Conservation (phyloP, 139 green algal genomes). For the Volvox africanus region DNA sequence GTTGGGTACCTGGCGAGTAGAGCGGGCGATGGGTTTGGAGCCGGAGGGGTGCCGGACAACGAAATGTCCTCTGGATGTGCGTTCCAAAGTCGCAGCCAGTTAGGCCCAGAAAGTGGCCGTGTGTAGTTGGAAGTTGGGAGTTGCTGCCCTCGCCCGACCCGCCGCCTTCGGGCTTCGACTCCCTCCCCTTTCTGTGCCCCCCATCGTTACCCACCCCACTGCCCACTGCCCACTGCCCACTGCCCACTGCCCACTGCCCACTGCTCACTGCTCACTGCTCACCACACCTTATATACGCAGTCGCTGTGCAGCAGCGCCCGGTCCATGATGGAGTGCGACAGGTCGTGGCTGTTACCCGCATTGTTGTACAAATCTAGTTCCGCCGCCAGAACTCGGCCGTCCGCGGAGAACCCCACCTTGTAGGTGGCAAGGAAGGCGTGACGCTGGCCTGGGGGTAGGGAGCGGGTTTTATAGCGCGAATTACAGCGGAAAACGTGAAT, state of each 20-base stretch:
- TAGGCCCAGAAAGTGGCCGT: no score
- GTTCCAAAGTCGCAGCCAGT: no score
- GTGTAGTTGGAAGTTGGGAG: no score
- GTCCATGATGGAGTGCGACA: constrained; percentile 89
- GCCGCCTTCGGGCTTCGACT: no score
- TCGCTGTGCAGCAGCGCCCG: constrained; percentile 91
- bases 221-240: not conserved
- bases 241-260: not conserved
- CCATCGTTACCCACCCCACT: not conserved
- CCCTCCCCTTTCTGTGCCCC: no score
- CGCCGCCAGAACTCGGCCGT: constrained; percentile 81
- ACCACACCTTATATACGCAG: constrained; percentile 75
- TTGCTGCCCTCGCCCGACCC: no score
- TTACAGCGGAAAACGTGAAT: not conserved
- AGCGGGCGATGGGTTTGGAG: not conserved
- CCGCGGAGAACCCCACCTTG: constrained; percentile 79
- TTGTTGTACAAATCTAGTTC: constrained; percentile 94
- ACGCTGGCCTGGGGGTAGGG: constrained; percentile 75
- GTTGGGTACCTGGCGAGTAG: constrained; percentile 63
- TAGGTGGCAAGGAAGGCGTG: constrained; percentile 90
- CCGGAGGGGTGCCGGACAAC: not conserved
- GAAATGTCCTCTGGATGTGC: no score
- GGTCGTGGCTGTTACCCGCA: constrained; percentile 80
- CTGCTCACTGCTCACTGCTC: not conserved
- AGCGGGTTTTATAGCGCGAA: no score